Base-by-base conservation (phyloP, 306 rosid species). In the Vachellia collinsii region DNA sequence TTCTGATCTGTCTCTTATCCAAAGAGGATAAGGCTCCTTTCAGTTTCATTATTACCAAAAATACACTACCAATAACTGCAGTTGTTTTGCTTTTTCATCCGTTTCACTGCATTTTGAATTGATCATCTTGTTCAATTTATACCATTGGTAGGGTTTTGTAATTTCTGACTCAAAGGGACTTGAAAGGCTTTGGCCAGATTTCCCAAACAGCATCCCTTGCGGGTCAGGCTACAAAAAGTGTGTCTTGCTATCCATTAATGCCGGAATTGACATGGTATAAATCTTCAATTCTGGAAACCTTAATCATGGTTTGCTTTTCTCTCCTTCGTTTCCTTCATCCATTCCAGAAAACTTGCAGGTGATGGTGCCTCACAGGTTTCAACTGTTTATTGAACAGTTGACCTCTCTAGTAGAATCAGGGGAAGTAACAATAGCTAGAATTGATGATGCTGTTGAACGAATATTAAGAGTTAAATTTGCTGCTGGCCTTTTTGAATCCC, bases 231-330 rank as follows among this genome's bases (percentile, higher is more conserved):
- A 92, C 81, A 89, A 83, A n/a, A 67, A 74, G 54, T 90, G 95
- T 86, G 80, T 92, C 83, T 87, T 88, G 36, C 61, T 89, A 43
- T 85, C 90, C 8, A 16, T 94, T 79, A 92, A 90, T 87, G 92
- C 97, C 14, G 94, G 97, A 85, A 88, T 94, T 75, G 97, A 94
- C 88, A 91, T 92, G 98, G 97, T 90, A 86, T 54, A 77, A 42
- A 78, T 78, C 76, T 79, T 48, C 29, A 70, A 72, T 77, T 78
- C 16, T 12, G 54, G 69, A 46, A 77, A 66, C 42, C 38, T 84
- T 66, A 8, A 66, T 54, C 69, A 23, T 13, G 7, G 46, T 43
- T 82, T 43, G 11, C 46, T 44, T 19, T 53, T 64, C 2, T 6
- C 3, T 23, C 46, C 19, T 16, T 59, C 36, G 46, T 22, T 69